Conservation (phyloP, 2,329 filamentous ascomycete genomes). For the Trichoderma aggressivum region DNA sequence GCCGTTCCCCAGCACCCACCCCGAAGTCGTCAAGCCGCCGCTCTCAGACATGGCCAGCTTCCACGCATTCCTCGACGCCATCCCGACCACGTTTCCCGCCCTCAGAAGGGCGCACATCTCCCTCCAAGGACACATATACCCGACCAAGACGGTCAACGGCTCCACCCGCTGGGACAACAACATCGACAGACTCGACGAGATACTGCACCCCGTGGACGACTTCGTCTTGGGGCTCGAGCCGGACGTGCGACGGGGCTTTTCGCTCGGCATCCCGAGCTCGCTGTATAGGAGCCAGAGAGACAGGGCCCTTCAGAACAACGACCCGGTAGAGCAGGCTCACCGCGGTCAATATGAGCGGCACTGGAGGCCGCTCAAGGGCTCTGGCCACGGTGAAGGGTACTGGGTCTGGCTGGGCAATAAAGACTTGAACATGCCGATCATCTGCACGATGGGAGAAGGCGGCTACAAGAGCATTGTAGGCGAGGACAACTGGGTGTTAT, state of each 20-base stretch:
- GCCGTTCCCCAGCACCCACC: conserved; percentile 15
- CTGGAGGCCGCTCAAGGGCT: conserved; percentile 23
- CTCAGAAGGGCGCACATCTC: conserved; percentile 23
- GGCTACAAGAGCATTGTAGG: background rate
- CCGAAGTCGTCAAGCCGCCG: background rate
- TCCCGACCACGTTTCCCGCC: conserved; percentile 21
- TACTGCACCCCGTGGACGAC: conserved; percentile 20
- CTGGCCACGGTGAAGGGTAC: conserved; percentile 23
- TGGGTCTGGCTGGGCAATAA: conserved; percentile 28
- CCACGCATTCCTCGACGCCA: conserved; percentile 20
- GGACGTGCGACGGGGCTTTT: conserved; percentile 21
- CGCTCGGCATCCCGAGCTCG: conserved; percentile 26
- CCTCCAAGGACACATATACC: conserved; percentile 16
- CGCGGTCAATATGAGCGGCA: conserved; percentile 22
- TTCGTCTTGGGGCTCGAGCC: conserved; percentile 24
- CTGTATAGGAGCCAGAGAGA: conserved; percentile 22
- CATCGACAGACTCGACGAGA: background rate
- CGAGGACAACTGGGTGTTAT: conserved; percentile 18
- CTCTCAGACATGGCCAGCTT: conserved; percentile 19
- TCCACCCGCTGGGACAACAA: background rate
- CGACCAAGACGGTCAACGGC: conserved; percentile 9
- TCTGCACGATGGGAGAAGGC: conserved; percentile 11
- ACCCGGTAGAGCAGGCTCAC: conserved; percentile 21
- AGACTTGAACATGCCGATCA: conserved; percentile 16
- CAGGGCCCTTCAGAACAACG: conserved; percentile 16